phyloP scores from a whole-genome alignment of 306 rosid genomes.

The Sindora glabra region DNA sequence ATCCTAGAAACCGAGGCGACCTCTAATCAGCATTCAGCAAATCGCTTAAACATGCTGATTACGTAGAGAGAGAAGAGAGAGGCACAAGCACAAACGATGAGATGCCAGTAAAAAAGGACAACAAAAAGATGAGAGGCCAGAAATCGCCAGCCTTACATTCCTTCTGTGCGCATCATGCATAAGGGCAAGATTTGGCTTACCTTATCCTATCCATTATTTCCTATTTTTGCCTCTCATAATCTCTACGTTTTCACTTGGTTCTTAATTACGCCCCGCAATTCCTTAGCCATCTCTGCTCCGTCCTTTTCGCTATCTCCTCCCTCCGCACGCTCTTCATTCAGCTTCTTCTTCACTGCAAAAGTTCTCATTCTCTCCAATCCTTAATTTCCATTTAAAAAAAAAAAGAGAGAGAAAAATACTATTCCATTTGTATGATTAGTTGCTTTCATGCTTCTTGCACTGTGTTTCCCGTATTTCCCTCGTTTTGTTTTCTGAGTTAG shows the following conservation, averaged over 20 bases:
- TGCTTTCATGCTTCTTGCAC: background rate
- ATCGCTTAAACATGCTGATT: background rate
- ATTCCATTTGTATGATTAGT: background rate
- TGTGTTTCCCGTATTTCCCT: background rate
- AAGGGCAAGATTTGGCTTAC: conserved; percentile 38
- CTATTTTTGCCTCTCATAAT: conserved; percentile 17
- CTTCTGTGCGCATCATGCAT: conserved; percentile 4
- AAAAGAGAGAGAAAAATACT: background rate
- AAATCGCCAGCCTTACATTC: conserved; percentile 47
- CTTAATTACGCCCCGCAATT: background rate
- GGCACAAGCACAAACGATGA: conserved; percentile 21
- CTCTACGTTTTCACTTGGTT: conserved; percentile 1
- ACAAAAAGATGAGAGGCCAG: conserved; percentile 56
- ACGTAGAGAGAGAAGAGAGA: background rate
- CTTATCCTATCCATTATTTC: conserved; percentile 69
- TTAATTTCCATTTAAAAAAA: background rate
- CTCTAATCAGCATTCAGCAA: background rate
- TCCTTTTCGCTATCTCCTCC: conserved; percentile 4
- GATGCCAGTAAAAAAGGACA: conserved; percentile 10
- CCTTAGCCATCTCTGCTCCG: background rate
- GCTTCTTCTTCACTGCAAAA: background rate
- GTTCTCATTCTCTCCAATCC: background rate
- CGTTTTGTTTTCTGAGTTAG: background rate
- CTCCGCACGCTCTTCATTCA: background rate
- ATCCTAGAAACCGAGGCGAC: background rate